phyloP scores from a whole-genome alignment of 2,329 filamentous ascomycete genomes.

The Ambrosiella xylebori region DNA sequence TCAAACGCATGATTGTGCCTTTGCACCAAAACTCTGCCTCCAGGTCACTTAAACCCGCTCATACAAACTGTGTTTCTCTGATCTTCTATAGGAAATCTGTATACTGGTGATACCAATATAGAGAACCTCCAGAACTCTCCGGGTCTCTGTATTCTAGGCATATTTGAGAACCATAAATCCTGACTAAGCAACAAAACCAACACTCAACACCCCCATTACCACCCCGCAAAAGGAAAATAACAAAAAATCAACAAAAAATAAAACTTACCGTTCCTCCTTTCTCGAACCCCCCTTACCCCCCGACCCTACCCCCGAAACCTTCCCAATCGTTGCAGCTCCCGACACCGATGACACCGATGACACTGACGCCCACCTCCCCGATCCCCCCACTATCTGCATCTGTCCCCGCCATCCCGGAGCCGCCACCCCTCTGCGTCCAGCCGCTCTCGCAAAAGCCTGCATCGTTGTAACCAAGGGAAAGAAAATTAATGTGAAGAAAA shows the following conservation, averaged over 20 bases:
- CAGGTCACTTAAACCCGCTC: too few relatives aligned
- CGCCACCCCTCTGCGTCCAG: background rate
- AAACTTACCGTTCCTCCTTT: constrained; percentile 7
- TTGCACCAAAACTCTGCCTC: too few relatives aligned
- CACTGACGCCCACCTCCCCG: background rate
- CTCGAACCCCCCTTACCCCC: background rate
- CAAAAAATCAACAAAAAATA: background rate
- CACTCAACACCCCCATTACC: too few relatives aligned
- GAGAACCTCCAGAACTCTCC: too few relatives aligned
- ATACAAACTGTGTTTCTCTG: too few relatives aligned
- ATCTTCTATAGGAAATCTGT: too few relatives aligned
- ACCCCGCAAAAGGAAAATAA: background rate
- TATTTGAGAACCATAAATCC: too few relatives aligned
- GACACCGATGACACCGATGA: background rate
- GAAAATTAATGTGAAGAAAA: background rate
- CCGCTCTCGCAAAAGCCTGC: constrained; percentile 11
- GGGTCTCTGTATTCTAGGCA: too few relatives aligned
- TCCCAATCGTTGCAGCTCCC: background rate
- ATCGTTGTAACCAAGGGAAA: background rate
- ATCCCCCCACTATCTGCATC: background rate
- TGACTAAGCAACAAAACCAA: too few relatives aligned
- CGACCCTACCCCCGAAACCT: background rate
- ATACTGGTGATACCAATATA: too few relatives aligned
- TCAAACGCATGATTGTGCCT: background rate
- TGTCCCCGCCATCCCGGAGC: background rate